Evolutionary conservation across 306 rosid genomes (phyloP).

Genomic region (Quercus mongolica): DNA sequence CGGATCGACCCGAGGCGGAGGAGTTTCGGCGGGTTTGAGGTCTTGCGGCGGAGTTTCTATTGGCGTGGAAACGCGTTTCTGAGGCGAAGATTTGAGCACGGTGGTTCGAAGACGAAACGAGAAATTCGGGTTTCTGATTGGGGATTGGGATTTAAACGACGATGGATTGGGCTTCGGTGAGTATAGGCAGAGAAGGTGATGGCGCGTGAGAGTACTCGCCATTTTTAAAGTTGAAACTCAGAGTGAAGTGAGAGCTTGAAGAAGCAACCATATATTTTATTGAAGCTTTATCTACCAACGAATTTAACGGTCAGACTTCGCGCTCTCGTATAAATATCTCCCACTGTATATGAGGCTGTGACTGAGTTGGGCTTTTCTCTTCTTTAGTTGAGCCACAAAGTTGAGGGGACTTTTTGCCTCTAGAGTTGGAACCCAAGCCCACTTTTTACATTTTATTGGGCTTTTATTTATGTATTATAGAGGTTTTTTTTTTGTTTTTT

Average conservation of each 20-base stretch:
- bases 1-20: background rate
- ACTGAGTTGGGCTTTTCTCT: too few relatives aligned
- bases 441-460: too few relatives aligned
- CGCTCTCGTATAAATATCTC: background rate
- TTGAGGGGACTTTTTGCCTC: too few relatives aligned
- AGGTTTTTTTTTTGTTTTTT: too few relatives aligned
- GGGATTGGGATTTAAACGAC: conserved; percentile 12
- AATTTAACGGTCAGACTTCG: conserved; percentile 19
- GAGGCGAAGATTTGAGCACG: conserved; percentile 21
- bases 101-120: conserved; percentile 10
- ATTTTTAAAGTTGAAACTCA: conserved; percentile 12
- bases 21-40: background rate
- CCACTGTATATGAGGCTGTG: too few relatives aligned
- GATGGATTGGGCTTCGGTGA: conserved; percentile 19
- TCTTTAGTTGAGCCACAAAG: too few relatives aligned
- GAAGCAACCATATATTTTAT: conserved; percentile 23
- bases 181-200: conserved; percentile 20
- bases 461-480: too few relatives aligned
- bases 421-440: too few relatives aligned
- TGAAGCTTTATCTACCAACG: background rate
- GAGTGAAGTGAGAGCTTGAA: background rate
- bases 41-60: conserved; percentile 28
- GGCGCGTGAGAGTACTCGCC: conserved; percentile 33
- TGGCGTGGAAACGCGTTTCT: conserved; percentile 18
- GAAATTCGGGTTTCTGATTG: conserved; percentile 27